These are phyloP conservation scores for Euphorbia tirucalli DNA, from an alignment of 345 rosid species.

Conservation along the genomic window DNA sequence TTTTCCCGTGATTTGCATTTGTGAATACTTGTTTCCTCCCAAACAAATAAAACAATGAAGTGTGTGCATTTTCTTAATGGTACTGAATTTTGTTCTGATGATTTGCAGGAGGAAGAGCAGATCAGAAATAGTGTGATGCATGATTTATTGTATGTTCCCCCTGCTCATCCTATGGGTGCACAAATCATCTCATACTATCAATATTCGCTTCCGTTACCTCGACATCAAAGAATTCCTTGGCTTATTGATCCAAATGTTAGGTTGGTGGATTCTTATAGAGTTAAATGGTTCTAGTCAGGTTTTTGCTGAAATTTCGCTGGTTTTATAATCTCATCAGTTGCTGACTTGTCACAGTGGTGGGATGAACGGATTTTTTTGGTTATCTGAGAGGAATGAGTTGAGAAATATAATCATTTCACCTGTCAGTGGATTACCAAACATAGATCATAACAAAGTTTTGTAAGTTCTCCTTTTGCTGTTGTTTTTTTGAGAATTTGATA, in stretches of 20 bases:
- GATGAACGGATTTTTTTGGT: slow-evolving; percentile 86
- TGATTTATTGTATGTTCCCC: slow-evolving; percentile 77
- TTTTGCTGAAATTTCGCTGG: slow-evolving; percentile 16
- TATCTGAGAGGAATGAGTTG: slow-evolving; percentile 56
- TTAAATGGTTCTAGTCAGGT: slow-evolving; percentile 8
- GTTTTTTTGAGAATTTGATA: slow-evolving; percentile 11
- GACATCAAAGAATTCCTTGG: slow-evolving; percentile 42
- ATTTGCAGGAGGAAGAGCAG: slow-evolving; percentile 68
- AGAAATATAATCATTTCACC: slow-evolving; percentile 52
- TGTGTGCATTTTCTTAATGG: background rate
- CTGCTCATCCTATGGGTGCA: slow-evolving; percentile 58
- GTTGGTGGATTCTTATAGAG: slow-evolving; percentile 36
- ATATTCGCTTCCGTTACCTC: slow-evolving; percentile 24
- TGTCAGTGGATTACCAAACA: slow-evolving; percentile 58
- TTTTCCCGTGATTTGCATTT: background rate
- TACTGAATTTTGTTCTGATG: slow-evolving; percentile 9
- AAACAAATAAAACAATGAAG: background rate
- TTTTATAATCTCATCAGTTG: slow-evolving; percentile 21
- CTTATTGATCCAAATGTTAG: slow-evolving; percentile 58
- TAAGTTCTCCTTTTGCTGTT: slow-evolving; percentile 40
- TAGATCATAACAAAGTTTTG: slow-evolving; percentile 64
- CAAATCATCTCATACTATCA: slow-evolving; percentile 47
- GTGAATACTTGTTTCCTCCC: background rate
- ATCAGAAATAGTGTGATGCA: slow-evolving; percentile 79
- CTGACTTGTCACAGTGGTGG: slow-evolving; percentile 62